Evolutionary conservation across 441 rosid genomes (phyloP).

Genomic region (Macaranga tanarius): DNA sequence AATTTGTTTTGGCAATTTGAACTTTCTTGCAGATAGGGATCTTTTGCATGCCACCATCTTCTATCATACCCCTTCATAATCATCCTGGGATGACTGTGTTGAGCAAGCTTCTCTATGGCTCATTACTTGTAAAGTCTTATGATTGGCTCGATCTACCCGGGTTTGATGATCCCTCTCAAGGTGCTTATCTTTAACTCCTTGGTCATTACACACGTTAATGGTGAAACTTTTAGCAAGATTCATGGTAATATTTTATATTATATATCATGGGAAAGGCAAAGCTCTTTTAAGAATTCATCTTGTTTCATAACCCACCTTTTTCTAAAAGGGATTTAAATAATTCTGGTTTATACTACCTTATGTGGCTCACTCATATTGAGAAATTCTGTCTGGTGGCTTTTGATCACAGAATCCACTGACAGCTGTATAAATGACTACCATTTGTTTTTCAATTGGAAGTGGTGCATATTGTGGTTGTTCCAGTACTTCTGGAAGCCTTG

Average conservation of each 20-base stretch:
- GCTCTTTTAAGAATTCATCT: too few relatives aligned
- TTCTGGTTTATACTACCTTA: too few relatives aligned
- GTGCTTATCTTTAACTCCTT: conserved; percentile 32
- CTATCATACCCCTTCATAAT: conserved; percentile 96
- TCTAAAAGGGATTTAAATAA: too few relatives aligned
- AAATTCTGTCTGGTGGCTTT: too few relatives aligned
- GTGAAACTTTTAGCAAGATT: neutral
- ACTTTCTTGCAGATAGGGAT: conserved; percentile 74
- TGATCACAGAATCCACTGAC: too few relatives aligned
- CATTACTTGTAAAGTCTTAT: conserved; percentile 79
- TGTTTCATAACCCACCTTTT: too few relatives aligned
- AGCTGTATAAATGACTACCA: neutral
- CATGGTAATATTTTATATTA: neutral
- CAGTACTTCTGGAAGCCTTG: neutral
- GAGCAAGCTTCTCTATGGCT: conserved; percentile 94
- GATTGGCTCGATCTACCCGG: conserved; percentile 79
- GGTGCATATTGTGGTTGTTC: neutral
- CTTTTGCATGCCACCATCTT: conserved; percentile 90
- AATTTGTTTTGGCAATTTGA: conserved; percentile 11
- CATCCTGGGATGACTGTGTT: conserved; percentile 99
- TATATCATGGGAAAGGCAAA: too few relatives aligned
- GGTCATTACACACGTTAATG: neutral
- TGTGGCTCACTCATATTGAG: too few relatives aligned
- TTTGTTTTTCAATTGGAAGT: too few relatives aligned
- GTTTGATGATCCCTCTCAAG: conserved; percentile 63